Conservation (phyloP, 306 rosid species). For the Prunus padus region DNA sequence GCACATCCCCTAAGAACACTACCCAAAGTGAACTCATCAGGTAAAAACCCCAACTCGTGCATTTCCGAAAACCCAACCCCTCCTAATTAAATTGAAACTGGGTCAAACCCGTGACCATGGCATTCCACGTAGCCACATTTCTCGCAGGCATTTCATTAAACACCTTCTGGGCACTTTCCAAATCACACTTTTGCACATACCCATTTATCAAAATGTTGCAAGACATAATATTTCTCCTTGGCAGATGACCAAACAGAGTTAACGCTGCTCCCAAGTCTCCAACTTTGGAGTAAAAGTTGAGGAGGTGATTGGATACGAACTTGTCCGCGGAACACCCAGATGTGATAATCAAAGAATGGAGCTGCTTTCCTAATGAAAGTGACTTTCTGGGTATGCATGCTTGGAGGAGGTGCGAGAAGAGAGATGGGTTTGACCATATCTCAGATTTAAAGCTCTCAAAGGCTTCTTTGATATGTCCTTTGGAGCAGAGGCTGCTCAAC, state of each 20-base stretch:
- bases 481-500: conserved; percentile 46
- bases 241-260: conserved; percentile 54
- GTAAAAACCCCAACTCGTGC: conserved; percentile 61
- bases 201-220: conserved; percentile 76
- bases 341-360: conserved; percentile 67
- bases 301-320: conserved; percentile 75
- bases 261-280: conserved; percentile 48
- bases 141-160: conserved; percentile 83
- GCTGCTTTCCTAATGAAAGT: conserved; percentile 55
- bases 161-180: conserved; percentile 54
- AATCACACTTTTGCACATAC: conserved; percentile 44
- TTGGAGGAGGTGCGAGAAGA: conserved; percentile 69
- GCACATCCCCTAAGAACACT: conserved; percentile 89
- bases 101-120: conserved; percentile 68
- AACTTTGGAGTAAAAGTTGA: conserved; percentile 73
- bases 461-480: conserved; percentile 61
- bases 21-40: conserved; percentile 76
- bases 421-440: conserved; percentile 65
- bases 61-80: conserved; percentile 51
- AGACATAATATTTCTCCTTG: conserved; percentile 70
- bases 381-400: conserved; percentile 59
- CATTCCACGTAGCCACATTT: conserved; percentile 83
- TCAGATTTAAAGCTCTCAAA: conserved; percentile 41
- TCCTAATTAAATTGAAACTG: conserved; percentile 66
- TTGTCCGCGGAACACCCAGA: conserved; percentile 70